Base-by-base conservation (phyloP, 306 rosid genomes). In the Leucaena leucocephala region DNA sequence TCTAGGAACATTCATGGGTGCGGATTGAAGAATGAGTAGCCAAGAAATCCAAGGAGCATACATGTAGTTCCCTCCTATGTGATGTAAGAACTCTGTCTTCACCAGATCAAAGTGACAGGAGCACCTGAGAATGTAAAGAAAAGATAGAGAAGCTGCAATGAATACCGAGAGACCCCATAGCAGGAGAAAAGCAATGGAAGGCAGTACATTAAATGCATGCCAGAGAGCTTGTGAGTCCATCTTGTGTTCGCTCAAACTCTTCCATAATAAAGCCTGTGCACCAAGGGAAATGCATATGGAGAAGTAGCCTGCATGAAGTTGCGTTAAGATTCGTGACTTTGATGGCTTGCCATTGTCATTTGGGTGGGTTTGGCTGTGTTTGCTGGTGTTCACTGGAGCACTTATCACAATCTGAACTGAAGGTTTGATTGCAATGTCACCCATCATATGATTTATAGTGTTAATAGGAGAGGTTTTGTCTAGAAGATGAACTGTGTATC, bases 21-120 rank as follows among this genome's bases (percentile, higher is more conserved):
- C 83, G 2, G 90, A 84, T 85, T 86, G 87, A 45, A 86, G 86
- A 83, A 90, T 67, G 55, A 84, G 85, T 63, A 88, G 94, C 83
- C 87, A 78, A 9, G 90, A 84, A 76, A 86, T 86, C 90, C 89
- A 86, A n/a, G 91, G 90, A 46, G 80, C 85, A 21, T 84, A 86
- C 79, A 81, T 52, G 81, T 68, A 88, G 81, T 88, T 88, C 43
- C 82, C 81, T 61, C 81, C 85, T 39, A 77, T 83, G 50, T 81
- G 85, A 78, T 87, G 88, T 27, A 49, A 80, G 78, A 90, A 80
- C 84, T 87, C 85, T 16, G 80, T 50, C 55, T 80, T 84, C 78
- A 86, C 93, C 48, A 13, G 10, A 16, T 72, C 40, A 63, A 84
- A 82, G 82, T 87, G 85, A 67, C 83, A 69, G 77, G 82, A 63